Conservation (phyloP, 768 basidiomycete species). For the Lactarius vividus region DNA sequence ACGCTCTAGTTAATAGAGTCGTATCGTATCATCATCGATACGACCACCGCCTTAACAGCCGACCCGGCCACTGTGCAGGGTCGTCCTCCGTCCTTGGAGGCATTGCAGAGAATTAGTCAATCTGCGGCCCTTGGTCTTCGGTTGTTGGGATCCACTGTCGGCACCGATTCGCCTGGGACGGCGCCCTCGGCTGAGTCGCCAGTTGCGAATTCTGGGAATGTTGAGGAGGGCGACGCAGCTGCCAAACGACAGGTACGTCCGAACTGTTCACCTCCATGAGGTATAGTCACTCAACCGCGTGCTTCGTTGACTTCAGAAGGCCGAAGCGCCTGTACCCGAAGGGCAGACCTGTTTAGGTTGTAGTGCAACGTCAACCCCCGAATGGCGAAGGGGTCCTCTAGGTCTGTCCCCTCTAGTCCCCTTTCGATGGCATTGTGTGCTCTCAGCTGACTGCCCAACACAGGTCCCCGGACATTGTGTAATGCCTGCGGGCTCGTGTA, state of each 20-base stretch:
- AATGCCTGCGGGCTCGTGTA: slow-evolving; percentile 87
- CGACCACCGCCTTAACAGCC: slow-evolving; percentile 34
- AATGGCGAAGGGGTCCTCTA: slow-evolving; percentile 82
- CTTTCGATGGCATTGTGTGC: slow-evolving; percentile 10
- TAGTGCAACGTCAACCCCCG: slow-evolving; percentile 79
- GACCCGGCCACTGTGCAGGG: slow-evolving; percentile 31
- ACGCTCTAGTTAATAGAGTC: slow-evolving; percentile 42
- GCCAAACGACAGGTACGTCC: slow-evolving; percentile 33
- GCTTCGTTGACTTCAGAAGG: slow-evolving; percentile 31
- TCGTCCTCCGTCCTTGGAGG: slow-evolving; percentile 29
- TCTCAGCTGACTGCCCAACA: slow-evolving; percentile 26
- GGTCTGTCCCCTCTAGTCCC: slow-evolving; percentile 45
- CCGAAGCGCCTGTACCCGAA: slow-evolving; percentile 49
- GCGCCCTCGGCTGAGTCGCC: slow-evolving; percentile 20
- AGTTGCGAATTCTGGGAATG: slow-evolving; percentile 26
- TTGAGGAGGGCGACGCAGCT: slow-evolving; percentile 32
- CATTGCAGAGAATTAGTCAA: slow-evolving; percentile 46
- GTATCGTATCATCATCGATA: slow-evolving; percentile 44
- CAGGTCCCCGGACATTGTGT: slow-evolving; percentile 79
- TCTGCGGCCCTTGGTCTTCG: slow-evolving; percentile 42
- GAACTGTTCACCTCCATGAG: slow-evolving; percentile 13
- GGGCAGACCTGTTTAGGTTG: slow-evolving; percentile 80
- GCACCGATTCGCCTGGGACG: slow-evolving; percentile 26
- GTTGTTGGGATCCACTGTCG: slow-evolving; percentile 44
- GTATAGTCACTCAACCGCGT: slow-evolving; percentile 14